These are phyloP conservation scores for Hirschfeldia incana DNA, from an alignment of 345 rosid species.

Conservation along the genomic window DNA sequence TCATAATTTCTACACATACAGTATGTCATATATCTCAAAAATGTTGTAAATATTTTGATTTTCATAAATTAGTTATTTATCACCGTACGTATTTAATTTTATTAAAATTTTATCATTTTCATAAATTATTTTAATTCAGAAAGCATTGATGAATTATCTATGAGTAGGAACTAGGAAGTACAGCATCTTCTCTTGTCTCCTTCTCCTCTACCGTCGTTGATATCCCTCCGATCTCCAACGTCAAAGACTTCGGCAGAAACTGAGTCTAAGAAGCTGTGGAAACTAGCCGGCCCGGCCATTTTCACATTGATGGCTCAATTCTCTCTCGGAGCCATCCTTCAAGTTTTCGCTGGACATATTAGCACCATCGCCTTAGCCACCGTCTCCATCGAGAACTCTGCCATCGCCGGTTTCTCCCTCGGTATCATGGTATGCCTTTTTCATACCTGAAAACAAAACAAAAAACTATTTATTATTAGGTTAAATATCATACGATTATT, in stretches of 20 bases:
- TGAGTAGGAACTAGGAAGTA: constrained; percentile 4
- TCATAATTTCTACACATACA: too few species aligned
- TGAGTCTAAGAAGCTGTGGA: constrained; percentile 65
- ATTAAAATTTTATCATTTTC: too few species aligned
- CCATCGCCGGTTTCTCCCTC: constrained; percentile 65
- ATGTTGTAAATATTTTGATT: not conserved
- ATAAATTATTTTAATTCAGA: not conserved
- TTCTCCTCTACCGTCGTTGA: constrained; percentile 53
- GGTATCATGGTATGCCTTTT: constrained; percentile 58
- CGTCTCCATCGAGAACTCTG: constrained; percentile 61
- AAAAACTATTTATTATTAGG: too few species aligned
- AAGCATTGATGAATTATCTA: constrained; percentile 21
- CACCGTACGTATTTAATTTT: not conserved
- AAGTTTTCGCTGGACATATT: constrained; percentile 67
- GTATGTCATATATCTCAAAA: not conserved
- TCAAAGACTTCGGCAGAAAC: constrained; percentile 48
- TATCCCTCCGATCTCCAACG: constrained; percentile 59
- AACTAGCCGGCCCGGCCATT: constrained; percentile 63
- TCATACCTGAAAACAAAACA: not conserved
- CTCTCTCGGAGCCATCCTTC: constrained; percentile 55
- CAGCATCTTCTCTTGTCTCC: constrained; percentile 42
- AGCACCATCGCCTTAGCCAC: constrained; percentile 67
- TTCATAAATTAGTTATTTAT: too few species aligned
- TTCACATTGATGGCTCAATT: constrained; percentile 52
- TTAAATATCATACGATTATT: too few species aligned